Percentiles rank a stretch among this genome's conserved stretches.
Conservation (phyloP, 2,329 filamentous ascomycete species). For the Neoascochyta sp. region DNA sequence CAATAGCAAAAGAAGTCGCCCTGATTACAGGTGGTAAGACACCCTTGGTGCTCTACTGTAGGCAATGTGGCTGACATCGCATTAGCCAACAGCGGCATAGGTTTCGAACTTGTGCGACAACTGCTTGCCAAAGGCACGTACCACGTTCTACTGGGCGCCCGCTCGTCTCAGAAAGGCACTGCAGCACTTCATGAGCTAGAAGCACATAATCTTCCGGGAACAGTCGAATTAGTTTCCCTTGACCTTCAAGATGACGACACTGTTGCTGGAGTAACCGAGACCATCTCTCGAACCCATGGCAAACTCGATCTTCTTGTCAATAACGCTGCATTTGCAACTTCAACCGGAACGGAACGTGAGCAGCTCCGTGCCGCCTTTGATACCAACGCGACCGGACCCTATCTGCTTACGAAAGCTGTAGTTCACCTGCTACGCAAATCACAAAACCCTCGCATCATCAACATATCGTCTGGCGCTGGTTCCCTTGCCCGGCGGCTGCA, state of each 20-base stretch:
- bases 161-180: conserved; percentile 21
- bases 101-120: conserved; percentile 44
- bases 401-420: conserved; percentile 20
- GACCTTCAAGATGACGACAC: conserved; percentile 45
- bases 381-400: conserved; percentile 29
- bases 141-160: conserved; percentile 24
- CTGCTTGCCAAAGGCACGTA: conserved; percentile 38
- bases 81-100: conserved; percentile 50
- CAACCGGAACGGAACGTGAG: conserved; percentile 19
- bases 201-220: conserved; percentile 24
- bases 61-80: too few species aligned
- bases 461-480: conserved; percentile 36
- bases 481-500: conserved; percentile 31
- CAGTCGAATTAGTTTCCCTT: conserved; percentile 40
- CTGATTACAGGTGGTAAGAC: too few species aligned
- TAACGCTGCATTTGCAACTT: conserved; percentile 35
- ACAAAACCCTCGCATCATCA: conserved; percentile 30
- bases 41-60: too few species aligned
- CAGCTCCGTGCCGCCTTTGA: conserved; percentile 25
- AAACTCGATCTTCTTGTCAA: conserved; percentile 40
- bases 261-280: conserved; percentile 37
- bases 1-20: too few species aligned
- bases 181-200: conserved; percentile 24
- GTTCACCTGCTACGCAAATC: conserved; percentile 17
- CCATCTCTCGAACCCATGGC: conserved; percentile 27